Evolutionary conservation across 495 filamentous ascomycete genomes (phyloP).

Genomic region (Talaromyces nanjingensis): DNA sequence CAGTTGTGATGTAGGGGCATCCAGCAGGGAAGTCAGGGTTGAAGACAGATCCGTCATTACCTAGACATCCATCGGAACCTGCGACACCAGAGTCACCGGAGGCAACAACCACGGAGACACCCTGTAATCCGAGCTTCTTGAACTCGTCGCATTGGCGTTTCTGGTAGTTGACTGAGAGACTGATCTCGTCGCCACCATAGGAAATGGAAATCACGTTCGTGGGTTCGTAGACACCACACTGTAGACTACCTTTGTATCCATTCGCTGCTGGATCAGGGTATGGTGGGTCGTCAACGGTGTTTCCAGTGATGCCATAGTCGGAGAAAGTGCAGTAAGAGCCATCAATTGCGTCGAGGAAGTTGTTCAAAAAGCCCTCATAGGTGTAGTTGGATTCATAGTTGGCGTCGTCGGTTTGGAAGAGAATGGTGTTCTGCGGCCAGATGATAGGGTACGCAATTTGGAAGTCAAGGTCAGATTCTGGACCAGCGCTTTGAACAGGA

Average conservation of each 20-base stretch:
- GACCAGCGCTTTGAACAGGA: slow-evolving; percentile 21
- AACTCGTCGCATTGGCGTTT: slow-evolving; percentile 51
- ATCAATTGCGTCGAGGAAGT: slow-evolving; percentile 55
- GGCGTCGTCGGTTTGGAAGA: slow-evolving; percentile 54
- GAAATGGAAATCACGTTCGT: slow-evolving; percentile 57
- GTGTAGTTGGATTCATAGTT: slow-evolving; percentile 39
- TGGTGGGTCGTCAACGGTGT: slow-evolving; percentile 37
- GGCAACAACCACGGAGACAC: slow-evolving; percentile 53
- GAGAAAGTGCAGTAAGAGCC: slow-evolving; percentile 47
- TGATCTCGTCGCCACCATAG: slow-evolving; percentile 47
- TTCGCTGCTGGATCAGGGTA: slow-evolving; percentile 48
- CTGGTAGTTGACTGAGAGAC: slow-evolving; percentile 44
- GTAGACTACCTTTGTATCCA: slow-evolving; percentile 49
- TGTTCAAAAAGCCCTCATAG: slow-evolving; percentile 31
- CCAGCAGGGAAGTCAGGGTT: slow-evolving; percentile 40
- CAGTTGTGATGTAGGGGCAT: slow-evolving; percentile 46
- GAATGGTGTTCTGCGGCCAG: slow-evolving; percentile 51
- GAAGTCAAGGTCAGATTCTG: slow-evolving; percentile 47
- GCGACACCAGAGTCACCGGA: slow-evolving; percentile 56
- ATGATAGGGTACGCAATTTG: slow-evolving; percentile 45
- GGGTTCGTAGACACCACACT: slow-evolving; percentile 54
- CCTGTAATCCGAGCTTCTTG: slow-evolving; percentile 61
- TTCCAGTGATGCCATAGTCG: slow-evolving; percentile 11
- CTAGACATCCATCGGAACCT: slow-evolving; percentile 35
- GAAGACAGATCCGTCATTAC: slow-evolving; percentile 33